Evolutionary conservation across 345 rosid species (phyloP), one percentile per base, ranked within the genome.

Genomic region (Aethionema arabicum): DNA sequence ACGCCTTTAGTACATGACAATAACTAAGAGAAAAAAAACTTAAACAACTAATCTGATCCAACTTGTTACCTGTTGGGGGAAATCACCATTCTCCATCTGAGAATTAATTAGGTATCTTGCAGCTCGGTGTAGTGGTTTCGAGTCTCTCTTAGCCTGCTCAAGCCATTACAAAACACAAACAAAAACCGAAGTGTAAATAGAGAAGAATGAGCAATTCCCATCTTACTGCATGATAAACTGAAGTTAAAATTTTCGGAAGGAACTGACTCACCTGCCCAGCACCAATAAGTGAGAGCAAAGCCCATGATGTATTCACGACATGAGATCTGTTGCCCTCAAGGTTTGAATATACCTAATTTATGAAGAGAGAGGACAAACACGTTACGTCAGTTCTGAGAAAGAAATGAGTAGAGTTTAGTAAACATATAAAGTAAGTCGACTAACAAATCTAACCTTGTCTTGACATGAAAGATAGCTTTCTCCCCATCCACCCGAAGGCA

Each of bases 381-480:
- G 62, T 53, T 42, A 42, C 46, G 13, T 12, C 46, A 42, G 15
- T 15, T 11, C 27, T 6, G 2, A 42, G 15, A 11, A 13, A 11
- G 62, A 33, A 53, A 30, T 27, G 48, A 49, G 52, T 45, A 37
- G 45, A 61, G 11, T 36, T 27, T 46, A 9, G 39, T 32, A 10
- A 31, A 52, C 36, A 11, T 56, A 29, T 3, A 16, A 61, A 42
- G 42, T 41, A 37, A 60, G 12, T 41, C 27, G 27, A 54, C 6
- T 32, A 27, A 38, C 27, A 33, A 65, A 61, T 30, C 52, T 27
- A 60, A 89, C 95, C 95, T 89, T 84, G 56, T 84, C 76, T 82
- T 87, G 93, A 72, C 97, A 92, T 65, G 97, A 89, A 67, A 89
- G 88, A 59, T 92, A 92, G 74, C 97, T 89, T 78, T 92, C 97